Percentiles rank a stretch among this genome's conserved stretches.
phyloP scores from a whole-genome alignment of 164 flowering plant species.

The Litsea cubeba region DNA sequence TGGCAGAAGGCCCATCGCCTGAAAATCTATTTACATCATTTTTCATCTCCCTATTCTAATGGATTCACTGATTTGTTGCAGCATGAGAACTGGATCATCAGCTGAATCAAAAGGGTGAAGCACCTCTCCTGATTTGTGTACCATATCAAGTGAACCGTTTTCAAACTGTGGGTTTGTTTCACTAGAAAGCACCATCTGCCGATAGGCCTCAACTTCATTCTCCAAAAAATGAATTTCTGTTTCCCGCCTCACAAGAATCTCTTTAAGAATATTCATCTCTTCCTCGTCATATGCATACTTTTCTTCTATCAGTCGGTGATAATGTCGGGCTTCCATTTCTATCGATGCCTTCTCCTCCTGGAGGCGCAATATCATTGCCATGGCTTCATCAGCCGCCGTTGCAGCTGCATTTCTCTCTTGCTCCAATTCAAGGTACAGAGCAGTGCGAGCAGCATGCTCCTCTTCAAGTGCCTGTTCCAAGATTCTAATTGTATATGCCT shows the following conservation, averaged over 20 bases:
- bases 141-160: conserved; percentile 16
- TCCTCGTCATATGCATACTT: conserved; percentile 82
- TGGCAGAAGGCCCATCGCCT: conserved; percentile 17
- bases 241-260: conserved; percentile 76
- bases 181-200: conserved; percentile 32
- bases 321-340: conserved; percentile 89
- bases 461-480: conserved; percentile 67
- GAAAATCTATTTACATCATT: conserved; percentile 12
- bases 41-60: conserved; percentile 25
- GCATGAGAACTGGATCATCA: conserved; percentile 43
- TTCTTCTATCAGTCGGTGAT: conserved; percentile 78
- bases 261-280: conserved; percentile 86
- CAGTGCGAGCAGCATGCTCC: conserved; percentile 53
- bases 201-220: conserved; percentile 79
- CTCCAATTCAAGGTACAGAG: conserved; percentile 69
- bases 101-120: conserved; percentile 16
- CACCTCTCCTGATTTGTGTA: conserved; percentile 8
- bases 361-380: conserved; percentile 91
- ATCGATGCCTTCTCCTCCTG: conserved; percentile 87
- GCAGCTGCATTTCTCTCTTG: conserved; percentile 94
- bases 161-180: conserved; percentile 27
- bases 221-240: conserved; percentile 74
- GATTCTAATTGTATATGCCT: conserved; percentile 25
- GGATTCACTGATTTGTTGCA: conserved; percentile 40
- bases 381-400: conserved; percentile 88